These are phyloP conservation scores for Gilbertella persicaria DNA, from an alignment of 371 early-diverging fungal genomes.

Conservation along the genomic window DNA sequence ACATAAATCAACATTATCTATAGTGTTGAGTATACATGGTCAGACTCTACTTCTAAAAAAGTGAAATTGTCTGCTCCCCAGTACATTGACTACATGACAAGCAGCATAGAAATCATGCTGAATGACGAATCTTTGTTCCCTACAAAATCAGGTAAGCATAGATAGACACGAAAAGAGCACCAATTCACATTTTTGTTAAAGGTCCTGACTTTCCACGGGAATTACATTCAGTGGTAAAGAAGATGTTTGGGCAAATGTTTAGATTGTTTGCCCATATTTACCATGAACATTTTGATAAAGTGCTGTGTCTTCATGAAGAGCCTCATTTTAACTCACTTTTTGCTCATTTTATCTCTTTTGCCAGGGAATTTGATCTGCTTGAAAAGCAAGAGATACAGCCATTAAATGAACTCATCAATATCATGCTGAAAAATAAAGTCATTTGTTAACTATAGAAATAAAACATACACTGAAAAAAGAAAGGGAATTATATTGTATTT, in stretches of 20 bases:
- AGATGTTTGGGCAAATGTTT: conserved; percentile 83
- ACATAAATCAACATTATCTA: background rate
- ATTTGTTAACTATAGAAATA: conserved; percentile 14
- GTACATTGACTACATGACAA: conserved; percentile 92
- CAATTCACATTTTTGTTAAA: background rate
- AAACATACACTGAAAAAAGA: background rate
- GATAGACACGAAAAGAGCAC: background rate
- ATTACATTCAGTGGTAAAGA: conserved; percentile 68
- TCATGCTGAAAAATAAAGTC: conserved; percentile 19
- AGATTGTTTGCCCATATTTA: conserved; percentile 94
- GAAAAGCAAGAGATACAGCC: conserved; percentile 91
- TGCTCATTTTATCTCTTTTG: conserved; percentile 93
- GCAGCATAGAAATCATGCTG: conserved; percentile 83
- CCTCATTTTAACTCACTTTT: conserved; percentile 93
- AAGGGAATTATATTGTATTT: no score
- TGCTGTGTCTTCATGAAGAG: conserved; percentile 81
- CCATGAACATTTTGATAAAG: conserved; percentile 86
- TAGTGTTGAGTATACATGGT: conserved; percentile 90
- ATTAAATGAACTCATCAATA: conserved; percentile 75
- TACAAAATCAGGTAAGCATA: conserved; percentile 62
- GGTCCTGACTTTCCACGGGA: conserved; percentile 80
- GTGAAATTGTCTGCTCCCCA: conserved; percentile 90
- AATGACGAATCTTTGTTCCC: conserved; percentile 93
- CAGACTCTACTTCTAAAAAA: conserved; percentile 81
- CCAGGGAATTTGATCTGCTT: conserved; percentile 89